Conservation (phyloP, 1,139 yeast genomes). For the Pichia norvegensis region DNA sequence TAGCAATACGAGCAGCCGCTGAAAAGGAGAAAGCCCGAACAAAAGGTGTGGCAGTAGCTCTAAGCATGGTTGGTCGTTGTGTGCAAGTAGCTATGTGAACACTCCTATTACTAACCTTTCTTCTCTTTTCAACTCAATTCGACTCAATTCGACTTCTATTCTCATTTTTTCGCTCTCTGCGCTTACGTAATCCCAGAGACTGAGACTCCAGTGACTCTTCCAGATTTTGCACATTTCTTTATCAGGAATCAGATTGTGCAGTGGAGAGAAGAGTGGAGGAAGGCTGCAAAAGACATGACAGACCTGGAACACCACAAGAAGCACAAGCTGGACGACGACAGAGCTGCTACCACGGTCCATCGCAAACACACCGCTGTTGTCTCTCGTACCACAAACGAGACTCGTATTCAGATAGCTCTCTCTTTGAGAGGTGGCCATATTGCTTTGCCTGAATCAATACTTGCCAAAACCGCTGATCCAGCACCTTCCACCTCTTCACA, state of each 20-base stretch:
- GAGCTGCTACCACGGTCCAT: constrained; percentile 5
- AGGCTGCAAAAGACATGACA: not conserved
- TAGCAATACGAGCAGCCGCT: constrained; percentile 1
- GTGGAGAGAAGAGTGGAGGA: too few relatives aligned
- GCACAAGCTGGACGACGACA: constrained; percentile 14
- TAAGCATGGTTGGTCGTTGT: not conserved
- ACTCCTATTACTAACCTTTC: too few relatives aligned
- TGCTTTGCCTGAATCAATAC: constrained; percentile 48
- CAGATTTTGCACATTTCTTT: too few relatives aligned
- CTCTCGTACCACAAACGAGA: constrained; percentile 79
- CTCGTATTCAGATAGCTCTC: constrained; percentile 81
- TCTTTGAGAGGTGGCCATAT: constrained; percentile 79
- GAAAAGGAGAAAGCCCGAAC: not conserved
- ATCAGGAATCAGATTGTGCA: too few relatives aligned
- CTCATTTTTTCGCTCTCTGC: too few relatives aligned
- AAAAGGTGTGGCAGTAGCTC: not conserved
- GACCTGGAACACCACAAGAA: constrained; percentile 9
- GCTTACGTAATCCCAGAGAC: too few relatives aligned
- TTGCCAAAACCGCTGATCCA: constrained; percentile 23
- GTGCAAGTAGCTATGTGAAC: too few relatives aligned
- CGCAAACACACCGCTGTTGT: constrained; percentile 42
- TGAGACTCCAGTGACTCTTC: too few relatives aligned
- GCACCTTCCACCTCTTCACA: constrained; percentile 37
- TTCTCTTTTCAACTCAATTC: too few relatives aligned
- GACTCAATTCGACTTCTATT: too few relatives aligned